Base-by-base conservation (phyloP, 192 early-diverging fungal genomes). In the Coemansia aciculifera region DNA sequence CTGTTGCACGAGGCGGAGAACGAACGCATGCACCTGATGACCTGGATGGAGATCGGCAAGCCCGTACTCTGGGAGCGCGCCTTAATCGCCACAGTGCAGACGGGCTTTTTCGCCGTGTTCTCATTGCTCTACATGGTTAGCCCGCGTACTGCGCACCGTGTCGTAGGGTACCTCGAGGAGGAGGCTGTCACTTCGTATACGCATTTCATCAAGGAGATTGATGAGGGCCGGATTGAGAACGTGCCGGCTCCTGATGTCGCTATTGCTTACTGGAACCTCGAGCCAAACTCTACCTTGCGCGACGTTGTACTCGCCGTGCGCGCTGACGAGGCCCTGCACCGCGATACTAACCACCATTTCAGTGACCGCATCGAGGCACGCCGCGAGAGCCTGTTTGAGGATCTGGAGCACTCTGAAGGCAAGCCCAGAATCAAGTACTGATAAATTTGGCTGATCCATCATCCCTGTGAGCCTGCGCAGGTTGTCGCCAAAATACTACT, bases 131-230 rank as follows among this genome's bases (percentile, higher is more conserved):
- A 98, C 75, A 71, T 95, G 67, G 19, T 91, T 44, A 90, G 87
- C 11, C 94, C 94, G 19, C 84, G 81, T 29, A 91, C 88, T 3
- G 92, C 91, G 15, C 96, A 98, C 81, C 88, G 94, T 48, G 89
- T 98, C 24, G 88, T 89, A 12, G 96, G 96, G 0, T 98, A 98
- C 64, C 85, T 98, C 32, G 96, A 98, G 78, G 96, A 98, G 83
- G 89, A 92, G 69, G 96, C 96, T 0, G 91, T 96, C 11, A 85
- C 93, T 24, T 93, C 93, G 3, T 98, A 98, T 79, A 94, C 92
- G 8, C 88, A 91, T 69, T 91, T 93, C 77, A 72, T 98, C 42
- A 85, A 88, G 27, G 90, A 93, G 69, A 96, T 98, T 46, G 94
- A 96, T 34, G 77, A 72, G 43, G 93, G 93, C 1, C 67, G 85